Conservation (phyloP, 352 stramenopile species). For the Pythium grandisporangium region DNA sequence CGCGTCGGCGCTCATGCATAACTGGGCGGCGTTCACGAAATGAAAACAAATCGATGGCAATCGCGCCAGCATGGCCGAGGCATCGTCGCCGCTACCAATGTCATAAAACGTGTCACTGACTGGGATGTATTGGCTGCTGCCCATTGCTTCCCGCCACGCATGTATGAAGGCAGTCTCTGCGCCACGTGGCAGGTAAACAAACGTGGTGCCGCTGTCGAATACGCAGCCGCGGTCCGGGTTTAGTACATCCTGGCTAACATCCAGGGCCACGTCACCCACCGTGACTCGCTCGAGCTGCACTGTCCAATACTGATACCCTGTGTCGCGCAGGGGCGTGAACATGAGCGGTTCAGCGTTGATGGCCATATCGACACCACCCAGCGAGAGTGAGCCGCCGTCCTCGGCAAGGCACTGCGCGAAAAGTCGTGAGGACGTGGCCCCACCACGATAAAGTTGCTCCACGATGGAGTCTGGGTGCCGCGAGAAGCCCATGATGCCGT, state of each 20-base stretch:
- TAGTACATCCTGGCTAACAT: slow-evolving; percentile 27
- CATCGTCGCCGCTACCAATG: too few species aligned
- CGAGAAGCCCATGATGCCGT: slow-evolving; percentile 97
- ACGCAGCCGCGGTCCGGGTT: slow-evolving; percentile 64
- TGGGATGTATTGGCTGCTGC: slow-evolving; percentile 28
- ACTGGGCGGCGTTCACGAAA: slow-evolving; percentile 43
- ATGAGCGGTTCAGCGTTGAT: slow-evolving; percentile 68
- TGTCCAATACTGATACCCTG: slow-evolving; percentile 75
- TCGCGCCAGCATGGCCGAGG: slow-evolving; percentile 9
- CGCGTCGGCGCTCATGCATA: slow-evolving; percentile 36
- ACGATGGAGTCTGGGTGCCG: slow-evolving; percentile 83
- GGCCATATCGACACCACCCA: slow-evolving; percentile 83
- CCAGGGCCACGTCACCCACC: slow-evolving; percentile 22
- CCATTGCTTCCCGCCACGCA: slow-evolving; percentile 36
- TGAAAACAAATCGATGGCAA: slow-evolving; percentile 61
- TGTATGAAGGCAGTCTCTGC: slow-evolving; percentile 24
- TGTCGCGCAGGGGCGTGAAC: slow-evolving; percentile 78
- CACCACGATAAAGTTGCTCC: slow-evolving; percentile 84
- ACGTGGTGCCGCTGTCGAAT: slow-evolving; percentile 75
- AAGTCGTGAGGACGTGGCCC: slow-evolving; percentile 73
- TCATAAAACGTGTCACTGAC: slow-evolving; percentile 36
- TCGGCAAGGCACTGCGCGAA: slow-evolving; percentile 92
- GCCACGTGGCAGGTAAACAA: slow-evolving; percentile 52
- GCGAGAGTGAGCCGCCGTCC: slow-evolving; percentile 85
- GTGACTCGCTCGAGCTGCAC: slow-evolving; percentile 44